These are phyloP conservation scores for Sclerotiophoma versabilis DNA, from an alignment of 2,329 filamentous ascomycete genomes.

Conservation along the genomic window DNA sequence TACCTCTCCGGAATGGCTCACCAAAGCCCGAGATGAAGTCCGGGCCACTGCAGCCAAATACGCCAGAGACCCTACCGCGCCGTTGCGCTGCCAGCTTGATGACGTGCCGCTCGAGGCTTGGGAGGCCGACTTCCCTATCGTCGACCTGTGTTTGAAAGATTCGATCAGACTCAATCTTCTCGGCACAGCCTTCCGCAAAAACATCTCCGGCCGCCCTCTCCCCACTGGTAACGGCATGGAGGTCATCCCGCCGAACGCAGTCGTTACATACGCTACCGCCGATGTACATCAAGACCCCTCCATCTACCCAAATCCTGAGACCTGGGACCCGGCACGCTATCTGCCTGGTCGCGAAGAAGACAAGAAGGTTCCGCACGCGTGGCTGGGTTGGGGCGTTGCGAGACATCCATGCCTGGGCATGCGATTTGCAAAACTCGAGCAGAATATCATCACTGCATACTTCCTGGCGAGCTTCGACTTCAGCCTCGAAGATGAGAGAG, in stretches of 20 bases:
- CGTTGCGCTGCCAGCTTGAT: slow-evolving; percentile 51
- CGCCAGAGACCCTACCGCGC: slow-evolving; percentile 43
- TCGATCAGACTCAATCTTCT: slow-evolving; percentile 60
- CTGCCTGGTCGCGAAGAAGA: slow-evolving; percentile 58
- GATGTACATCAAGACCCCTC: slow-evolving; percentile 59
- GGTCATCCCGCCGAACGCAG: slow-evolving; percentile 59
- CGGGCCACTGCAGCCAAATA: slow-evolving; percentile 55
- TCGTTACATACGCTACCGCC: slow-evolving; percentile 55
- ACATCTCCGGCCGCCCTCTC: slow-evolving; percentile 56
- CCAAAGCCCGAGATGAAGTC: slow-evolving; percentile 57
- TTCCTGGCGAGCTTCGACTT: slow-evolving; percentile 61
- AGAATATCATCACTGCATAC: slow-evolving; percentile 58
- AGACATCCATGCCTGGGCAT: slow-evolving; percentile 54
- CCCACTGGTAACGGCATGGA: slow-evolving; percentile 54
- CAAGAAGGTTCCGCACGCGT: slow-evolving; percentile 49
- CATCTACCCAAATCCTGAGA: slow-evolving; percentile 58
- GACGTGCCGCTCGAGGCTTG: slow-evolving; percentile 60
- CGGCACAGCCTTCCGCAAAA: slow-evolving; percentile 61
- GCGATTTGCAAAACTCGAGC: slow-evolving; percentile 63
- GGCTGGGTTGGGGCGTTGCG: slow-evolving; percentile 49
- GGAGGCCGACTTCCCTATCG: slow-evolving; percentile 62
- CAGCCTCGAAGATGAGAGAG: slow-evolving; percentile 52
- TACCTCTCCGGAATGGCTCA: slow-evolving; percentile 54
- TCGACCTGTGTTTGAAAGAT: slow-evolving; percentile 62
- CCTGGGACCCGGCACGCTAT: slow-evolving; percentile 61